Conservation (phyloP, 345 rosid species). For the Syzygium oleosum region DNA sequence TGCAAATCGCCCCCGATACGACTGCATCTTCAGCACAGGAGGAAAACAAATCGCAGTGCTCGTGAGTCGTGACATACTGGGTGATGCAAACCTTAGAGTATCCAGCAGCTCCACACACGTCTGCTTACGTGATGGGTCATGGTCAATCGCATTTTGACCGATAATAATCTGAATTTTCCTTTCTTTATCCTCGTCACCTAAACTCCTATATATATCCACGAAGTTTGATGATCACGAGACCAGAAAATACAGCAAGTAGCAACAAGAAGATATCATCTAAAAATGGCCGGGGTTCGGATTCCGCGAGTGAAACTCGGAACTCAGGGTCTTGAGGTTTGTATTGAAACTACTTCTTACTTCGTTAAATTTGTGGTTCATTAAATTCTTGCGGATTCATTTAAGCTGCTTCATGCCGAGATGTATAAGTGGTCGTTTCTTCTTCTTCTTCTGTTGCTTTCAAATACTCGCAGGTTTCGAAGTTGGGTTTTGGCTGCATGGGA, state of each 20-base stretch:
- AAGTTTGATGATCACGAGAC: background rate
- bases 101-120: background rate
- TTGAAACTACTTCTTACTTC: background rate
- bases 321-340: slow-evolving; percentile 5
- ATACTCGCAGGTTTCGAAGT: slow-evolving; percentile 1
- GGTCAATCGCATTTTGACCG: background rate
- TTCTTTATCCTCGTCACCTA: background rate
- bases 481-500: slow-evolving; percentile 11
- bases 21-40: too few relatives aligned
- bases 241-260: background rate
- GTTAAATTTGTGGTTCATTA: background rate
- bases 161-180: background rate
- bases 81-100: background rate
- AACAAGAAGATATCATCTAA: background rate
- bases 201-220: background rate
- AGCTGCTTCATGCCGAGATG: background rate
- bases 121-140: background rate
- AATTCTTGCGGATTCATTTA: background rate
- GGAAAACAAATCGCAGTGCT: background rate
- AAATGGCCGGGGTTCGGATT: slow-evolving; percentile 5
- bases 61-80: background rate
- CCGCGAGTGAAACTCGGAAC: slow-evolving; percentile 10
- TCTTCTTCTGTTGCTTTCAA: background rate
- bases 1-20: too few relatives aligned
- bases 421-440: background rate